Evolutionary conservation across 1,284 basidiomycete species (phyloP).

Genomic region (Sporisorium reilianum): DNA sequence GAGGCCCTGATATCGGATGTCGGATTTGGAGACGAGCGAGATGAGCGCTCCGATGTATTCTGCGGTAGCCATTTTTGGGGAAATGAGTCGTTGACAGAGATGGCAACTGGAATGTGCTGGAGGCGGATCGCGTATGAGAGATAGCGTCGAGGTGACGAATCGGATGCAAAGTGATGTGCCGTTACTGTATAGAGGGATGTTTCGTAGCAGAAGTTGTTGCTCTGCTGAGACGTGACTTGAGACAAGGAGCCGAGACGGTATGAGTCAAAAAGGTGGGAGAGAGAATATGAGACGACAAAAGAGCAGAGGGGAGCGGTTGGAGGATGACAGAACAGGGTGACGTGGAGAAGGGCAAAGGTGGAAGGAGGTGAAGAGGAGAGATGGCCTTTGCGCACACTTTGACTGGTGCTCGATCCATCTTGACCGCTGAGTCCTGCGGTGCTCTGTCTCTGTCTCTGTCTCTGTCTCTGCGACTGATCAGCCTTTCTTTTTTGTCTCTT

Average conservation of each 20-base stretch:
- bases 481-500: not conserved
- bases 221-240: not conserved
- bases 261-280: not conserved
- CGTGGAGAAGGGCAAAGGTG: not conserved
- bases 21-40: slow-evolving; percentile 87
- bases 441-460: not conserved
- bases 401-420: not conserved
- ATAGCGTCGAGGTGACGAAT: no score
- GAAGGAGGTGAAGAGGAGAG: not conserved
- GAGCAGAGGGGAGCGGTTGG: not conserved
- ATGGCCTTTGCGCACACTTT: slow-evolving; percentile 11
- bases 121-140: no score
- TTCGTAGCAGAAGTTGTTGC: not conserved
- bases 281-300: no score
- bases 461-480: no score
- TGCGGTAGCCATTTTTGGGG: slow-evolving; percentile 54
- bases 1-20: slow-evolving; percentile 88
- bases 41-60: slow-evolving; percentile 72
- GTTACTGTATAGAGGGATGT: not conserved
- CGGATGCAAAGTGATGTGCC: not conserved
- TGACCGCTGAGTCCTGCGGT: not conserved
- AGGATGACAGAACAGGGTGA: not conserved
- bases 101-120: not conserved
- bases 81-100: not conserved
- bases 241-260: not conserved